Evolutionary conservation across 2,329 filamentous ascomycete species (phyloP).

Genomic region (Macroventuria anomochaeta): DNA sequence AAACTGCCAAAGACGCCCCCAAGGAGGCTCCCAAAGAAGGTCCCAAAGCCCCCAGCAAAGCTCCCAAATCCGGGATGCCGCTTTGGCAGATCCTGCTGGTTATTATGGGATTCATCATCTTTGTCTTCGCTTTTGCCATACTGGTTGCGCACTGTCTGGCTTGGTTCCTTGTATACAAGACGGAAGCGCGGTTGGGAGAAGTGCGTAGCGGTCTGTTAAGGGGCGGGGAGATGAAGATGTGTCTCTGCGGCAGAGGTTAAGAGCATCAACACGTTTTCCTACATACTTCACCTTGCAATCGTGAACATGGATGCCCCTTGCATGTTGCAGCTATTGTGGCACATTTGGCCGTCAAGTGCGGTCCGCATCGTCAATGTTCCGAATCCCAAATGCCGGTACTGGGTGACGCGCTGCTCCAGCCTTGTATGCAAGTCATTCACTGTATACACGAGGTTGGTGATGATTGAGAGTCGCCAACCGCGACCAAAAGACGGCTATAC

Average conservation of each 20-base stretch:
- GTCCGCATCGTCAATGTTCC: not conserved
- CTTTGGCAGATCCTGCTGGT: conserved; percentile 5
- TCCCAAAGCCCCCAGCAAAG: not conserved
- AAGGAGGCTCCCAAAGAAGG: not conserved
- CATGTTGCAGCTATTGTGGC: not conserved
- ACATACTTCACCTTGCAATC: no score
- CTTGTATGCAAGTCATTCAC: conserved; percentile 1
- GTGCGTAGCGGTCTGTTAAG: conserved; percentile 30
- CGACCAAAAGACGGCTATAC: not conserved
- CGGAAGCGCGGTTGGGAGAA: conserved; percentile 35
- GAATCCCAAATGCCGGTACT: not conserved
- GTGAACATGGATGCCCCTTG: not conserved
- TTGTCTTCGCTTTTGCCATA: conserved; percentile 28
- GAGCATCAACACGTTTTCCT: not conserved
- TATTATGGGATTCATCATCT: conserved; percentile 20
- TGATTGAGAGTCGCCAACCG: not conserved
- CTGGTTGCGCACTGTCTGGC: conserved; percentile 37
- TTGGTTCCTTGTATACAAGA: conserved; percentile 41
- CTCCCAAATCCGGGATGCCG: not conserved
- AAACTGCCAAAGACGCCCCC: not conserved
- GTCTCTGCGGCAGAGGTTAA: conserved; percentile 31
- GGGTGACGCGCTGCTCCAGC: not conserved
- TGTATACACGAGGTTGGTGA: conserved; percentile 1
- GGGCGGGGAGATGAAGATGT: conserved; percentile 42
- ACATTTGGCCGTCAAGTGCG: not conserved